A percentile compares a stretch with the other conserved stretches of the same genome.
Conservation (phyloP, 352 stramenopile genomes). For the Phytophthora constricta region DNA sequence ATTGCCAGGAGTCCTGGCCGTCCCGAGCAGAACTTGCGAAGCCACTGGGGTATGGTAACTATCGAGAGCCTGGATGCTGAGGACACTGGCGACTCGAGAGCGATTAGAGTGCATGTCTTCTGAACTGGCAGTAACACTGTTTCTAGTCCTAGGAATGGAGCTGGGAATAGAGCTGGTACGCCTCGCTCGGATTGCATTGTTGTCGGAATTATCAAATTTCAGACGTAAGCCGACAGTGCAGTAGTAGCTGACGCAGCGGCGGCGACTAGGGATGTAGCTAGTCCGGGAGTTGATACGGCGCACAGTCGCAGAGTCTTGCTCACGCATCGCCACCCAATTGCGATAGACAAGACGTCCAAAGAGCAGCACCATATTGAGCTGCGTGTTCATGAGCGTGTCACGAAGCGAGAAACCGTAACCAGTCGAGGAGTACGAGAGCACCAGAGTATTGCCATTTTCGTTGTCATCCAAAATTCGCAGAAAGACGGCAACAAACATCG, state of each 20-base stretch:
- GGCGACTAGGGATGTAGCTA: constrained; percentile 21
- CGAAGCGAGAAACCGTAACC: constrained; percentile 24
- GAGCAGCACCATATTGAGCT: constrained; percentile 38
- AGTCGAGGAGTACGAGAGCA: constrained; percentile 23
- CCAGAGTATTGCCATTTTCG: constrained; percentile 2
- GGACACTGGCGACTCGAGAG: constrained; percentile 17
- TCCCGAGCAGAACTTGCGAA: too few species aligned
- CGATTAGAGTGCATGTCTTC: constrained; percentile 5
- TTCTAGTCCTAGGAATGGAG: constrained; percentile 14
- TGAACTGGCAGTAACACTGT: neutral
- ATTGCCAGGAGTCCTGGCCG: too few species aligned
- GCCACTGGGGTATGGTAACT: constrained; percentile 12
- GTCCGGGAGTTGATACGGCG: constrained; percentile 20
- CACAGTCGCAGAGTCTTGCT: constrained; percentile 4
- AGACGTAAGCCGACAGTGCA: constrained; percentile 28
- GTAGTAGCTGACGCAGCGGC: constrained; percentile 38
- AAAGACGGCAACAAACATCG: constrained; percentile 27
- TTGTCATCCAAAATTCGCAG: constrained; percentile 31
- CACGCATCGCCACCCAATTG: constrained; percentile 26
- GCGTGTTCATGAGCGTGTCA: constrained; percentile 37
- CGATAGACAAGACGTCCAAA: constrained; percentile 36
- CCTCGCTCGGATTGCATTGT: neutral
- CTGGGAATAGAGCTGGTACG: constrained; percentile 13
- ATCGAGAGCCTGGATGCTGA: constrained; percentile 25
- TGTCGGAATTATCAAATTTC: constrained; percentile 1